phyloP scores from a whole-genome alignment of 2,329 filamentous ascomycete species.

The Sarocladium strictum region DNA sequence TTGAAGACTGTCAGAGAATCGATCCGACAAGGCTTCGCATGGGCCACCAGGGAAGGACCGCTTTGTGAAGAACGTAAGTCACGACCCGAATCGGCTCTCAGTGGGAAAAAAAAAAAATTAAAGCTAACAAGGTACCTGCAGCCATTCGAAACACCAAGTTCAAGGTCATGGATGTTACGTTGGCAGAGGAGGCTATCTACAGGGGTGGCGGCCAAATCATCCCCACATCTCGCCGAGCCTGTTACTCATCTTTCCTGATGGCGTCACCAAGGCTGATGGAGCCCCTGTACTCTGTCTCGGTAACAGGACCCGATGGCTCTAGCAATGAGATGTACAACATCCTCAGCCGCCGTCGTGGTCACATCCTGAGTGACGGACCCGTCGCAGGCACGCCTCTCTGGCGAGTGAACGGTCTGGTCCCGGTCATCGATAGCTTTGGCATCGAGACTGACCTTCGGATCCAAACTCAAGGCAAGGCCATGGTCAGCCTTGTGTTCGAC shows the following conservation, averaged over 20 bases:
- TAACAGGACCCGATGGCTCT: constrained; percentile 86
- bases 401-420: constrained; percentile 82
- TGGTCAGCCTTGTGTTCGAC: constrained; percentile 88
- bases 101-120: constrained; percentile 8
- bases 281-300: constrained; percentile 85
- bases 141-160: constrained; percentile 98
- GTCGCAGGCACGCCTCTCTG: constrained; percentile 94
- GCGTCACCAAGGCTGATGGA: constrained; percentile 95
- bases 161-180: constrained; percentile 82
- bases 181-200: constrained; percentile 88
- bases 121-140: constrained; percentile 26
- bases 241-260: constrained; percentile 96
- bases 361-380: constrained; percentile 89
- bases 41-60: constrained; percentile 91
- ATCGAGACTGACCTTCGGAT: constrained; percentile 97
- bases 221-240: constrained; percentile 83
- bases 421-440: constrained; percentile 94
- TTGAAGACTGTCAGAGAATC: constrained; percentile 84
- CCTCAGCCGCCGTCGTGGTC: constrained; percentile 78
- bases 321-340: constrained; percentile 89
- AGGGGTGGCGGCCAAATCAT: constrained; percentile 96
- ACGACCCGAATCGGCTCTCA: not conserved
- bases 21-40: constrained; percentile 92
- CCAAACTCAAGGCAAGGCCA: constrained; percentile 88
- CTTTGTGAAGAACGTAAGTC: constrained; percentile 92